A percentile compares a stretch with the other conserved stretches of the same genome.
Conservation (phyloP, 2,329 filamentous ascomycete genomes). For the Colletotrichum limetticola region DNA sequence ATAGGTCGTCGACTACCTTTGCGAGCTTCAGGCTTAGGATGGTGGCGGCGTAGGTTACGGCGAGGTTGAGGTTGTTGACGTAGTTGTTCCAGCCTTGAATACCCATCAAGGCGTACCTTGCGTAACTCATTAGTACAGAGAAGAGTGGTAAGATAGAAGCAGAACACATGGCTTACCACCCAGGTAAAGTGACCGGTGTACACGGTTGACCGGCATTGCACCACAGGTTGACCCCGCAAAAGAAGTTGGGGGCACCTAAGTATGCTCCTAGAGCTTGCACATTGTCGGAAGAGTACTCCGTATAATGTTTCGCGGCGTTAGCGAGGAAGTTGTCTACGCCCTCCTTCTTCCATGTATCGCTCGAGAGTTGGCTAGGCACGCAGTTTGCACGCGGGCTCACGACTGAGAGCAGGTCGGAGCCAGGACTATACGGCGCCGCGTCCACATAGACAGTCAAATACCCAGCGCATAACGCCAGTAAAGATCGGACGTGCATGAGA, state of each 20-base stretch:
- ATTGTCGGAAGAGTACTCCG: conserved; percentile 12
- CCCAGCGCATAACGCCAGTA: background rate
- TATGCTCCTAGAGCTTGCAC: conserved; percentile 26
- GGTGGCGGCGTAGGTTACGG: background rate
- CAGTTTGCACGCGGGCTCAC: background rate
- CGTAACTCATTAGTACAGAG: background rate
- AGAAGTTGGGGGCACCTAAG: conserved; percentile 35
- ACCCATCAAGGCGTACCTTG: conserved; percentile 27
- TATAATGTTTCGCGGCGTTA: background rate
- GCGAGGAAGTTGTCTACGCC: background rate
- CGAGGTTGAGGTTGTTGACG: conserved; percentile 27
- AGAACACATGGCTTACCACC: conserved; percentile 12
- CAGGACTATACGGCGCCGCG: background rate
- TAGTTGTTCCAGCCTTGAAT: conserved; percentile 33
- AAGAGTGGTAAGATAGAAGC: background rate
- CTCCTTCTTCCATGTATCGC: conserved; percentile 1
- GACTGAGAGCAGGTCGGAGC: background rate
- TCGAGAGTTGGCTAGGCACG: background rate
- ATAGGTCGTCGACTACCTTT: background rate
- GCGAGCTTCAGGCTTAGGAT: background rate
- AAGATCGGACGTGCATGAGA: background rate
- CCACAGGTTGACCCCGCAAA: conserved; percentile 26
- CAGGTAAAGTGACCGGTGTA: conserved; percentile 25
- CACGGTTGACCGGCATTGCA: conserved; percentile 36
- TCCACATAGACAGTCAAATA: background rate